Evolutionary conservation across 495 filamentous ascomycete species (phyloP).

Genomic region (Xylaria scruposa): DNA sequence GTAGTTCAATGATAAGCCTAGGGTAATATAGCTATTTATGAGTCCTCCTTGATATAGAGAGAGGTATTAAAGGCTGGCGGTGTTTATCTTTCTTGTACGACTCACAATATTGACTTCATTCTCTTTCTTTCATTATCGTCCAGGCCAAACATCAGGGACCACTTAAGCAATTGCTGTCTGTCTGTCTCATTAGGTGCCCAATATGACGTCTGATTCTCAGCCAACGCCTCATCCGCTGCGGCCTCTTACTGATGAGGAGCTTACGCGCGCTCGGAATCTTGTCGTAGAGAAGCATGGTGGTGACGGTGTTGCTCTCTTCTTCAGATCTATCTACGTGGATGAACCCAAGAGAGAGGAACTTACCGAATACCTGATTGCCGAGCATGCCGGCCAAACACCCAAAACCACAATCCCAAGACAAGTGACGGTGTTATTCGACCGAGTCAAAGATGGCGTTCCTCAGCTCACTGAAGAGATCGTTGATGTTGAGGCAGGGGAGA

Average conservation of each 20-base stretch:
- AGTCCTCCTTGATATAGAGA: neutral
- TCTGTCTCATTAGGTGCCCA: conserved; percentile 17
- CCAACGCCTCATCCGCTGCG: conserved; percentile 62
- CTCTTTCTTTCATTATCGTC: neutral
- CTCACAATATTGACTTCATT: conserved; percentile 5
- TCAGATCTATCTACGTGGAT: conserved; percentile 67
- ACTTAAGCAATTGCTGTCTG: conserved; percentile 1
- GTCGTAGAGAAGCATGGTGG: conserved; percentile 37
- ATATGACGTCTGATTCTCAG: conserved; percentile 24
- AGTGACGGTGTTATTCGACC: conserved; percentile 72
- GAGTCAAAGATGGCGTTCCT: conserved; percentile 63
- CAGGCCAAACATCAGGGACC: neutral
- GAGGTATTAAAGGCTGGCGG: conserved; percentile 12
- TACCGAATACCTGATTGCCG: conserved; percentile 50
- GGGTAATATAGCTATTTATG: conserved; percentile 4
- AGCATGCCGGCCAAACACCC: conserved; percentile 50
- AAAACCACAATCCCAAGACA: conserved; percentile 61
- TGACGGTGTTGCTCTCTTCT: conserved; percentile 52
- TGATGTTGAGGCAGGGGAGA: conserved; percentile 58
- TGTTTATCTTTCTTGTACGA: conserved; percentile 11
- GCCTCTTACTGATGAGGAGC: conserved; percentile 64
- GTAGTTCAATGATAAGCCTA: conserved; percentile 15
- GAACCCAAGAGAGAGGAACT: conserved; percentile 68
- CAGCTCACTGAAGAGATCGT: conserved; percentile 69
- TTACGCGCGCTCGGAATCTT: conserved; percentile 48